Evolutionary conservation across 2,329 filamentous ascomycete species (phyloP).

Genomic region (Pestalotiopsis sp.): DNA sequence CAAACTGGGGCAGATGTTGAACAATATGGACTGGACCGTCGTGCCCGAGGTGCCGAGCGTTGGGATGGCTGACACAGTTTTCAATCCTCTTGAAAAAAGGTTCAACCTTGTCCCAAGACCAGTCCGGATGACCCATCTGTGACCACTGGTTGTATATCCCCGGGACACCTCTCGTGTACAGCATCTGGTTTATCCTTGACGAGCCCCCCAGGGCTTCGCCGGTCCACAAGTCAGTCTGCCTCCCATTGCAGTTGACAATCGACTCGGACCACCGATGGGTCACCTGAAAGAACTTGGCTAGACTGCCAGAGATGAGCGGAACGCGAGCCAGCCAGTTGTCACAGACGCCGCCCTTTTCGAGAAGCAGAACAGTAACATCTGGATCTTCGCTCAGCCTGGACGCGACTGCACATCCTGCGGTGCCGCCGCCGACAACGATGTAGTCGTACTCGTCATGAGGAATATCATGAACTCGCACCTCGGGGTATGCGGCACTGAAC

Average conservation of each 20-base stretch:
- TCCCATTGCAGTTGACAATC: background rate
- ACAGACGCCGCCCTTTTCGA: conserved; percentile 13
- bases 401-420: conserved; percentile 13
- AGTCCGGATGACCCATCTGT: conserved; percentile 13
- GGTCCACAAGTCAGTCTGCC: conserved; percentile 11
- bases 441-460: conserved; percentile 15
- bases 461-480: conserved; percentile 3
- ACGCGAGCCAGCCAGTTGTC: conserved; percentile 16
- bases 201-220: conserved; percentile 27
- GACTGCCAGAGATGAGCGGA: conserved; percentile 13
- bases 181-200: conserved; percentile 29
- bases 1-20: conserved; percentile 12
- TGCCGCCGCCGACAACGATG: conserved; percentile 17
- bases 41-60: conserved; percentile 10
- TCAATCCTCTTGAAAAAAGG: conserved; percentile 15
- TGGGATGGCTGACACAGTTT: conserved; percentile 3
- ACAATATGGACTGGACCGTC: conserved; percentile 12
- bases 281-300: conserved; percentile 7
- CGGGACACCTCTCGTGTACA: conserved; percentile 26
- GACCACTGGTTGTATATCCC: conserved; percentile 29
- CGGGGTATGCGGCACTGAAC: conserved; percentile 11
- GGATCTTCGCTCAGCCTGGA: conserved; percentile 15
- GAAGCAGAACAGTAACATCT: conserved; percentile 9
- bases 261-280: conserved; percentile 9
- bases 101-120: conserved; percentile 18